phyloP scores from a whole-genome alignment of 257 asterid species.

The Nicotiana benthamiana region DNA sequence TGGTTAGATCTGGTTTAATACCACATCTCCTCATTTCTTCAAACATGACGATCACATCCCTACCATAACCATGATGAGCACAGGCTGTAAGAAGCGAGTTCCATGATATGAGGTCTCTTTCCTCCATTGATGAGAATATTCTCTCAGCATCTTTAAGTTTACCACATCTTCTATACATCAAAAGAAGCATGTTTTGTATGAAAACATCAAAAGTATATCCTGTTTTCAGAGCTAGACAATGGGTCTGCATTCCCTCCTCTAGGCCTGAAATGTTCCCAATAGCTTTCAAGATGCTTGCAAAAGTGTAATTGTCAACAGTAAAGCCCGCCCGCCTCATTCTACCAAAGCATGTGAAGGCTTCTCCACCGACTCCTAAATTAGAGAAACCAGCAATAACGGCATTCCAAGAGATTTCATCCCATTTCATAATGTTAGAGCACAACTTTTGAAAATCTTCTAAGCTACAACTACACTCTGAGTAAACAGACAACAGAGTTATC shows the following conservation, averaged over 20 bases:
- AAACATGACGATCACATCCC: slow-evolving; percentile 39
- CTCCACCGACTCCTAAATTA: slow-evolving; percentile 37
- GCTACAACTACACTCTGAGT: slow-evolving; percentile 41
- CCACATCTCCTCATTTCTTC: slow-evolving; percentile 42
- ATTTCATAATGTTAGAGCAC: slow-evolving; percentile 21
- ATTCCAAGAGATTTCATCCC: slow-evolving; percentile 64
- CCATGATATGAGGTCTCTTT: slow-evolving; percentile 54
- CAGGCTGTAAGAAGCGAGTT: slow-evolving; percentile 45
- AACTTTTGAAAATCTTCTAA: slow-evolving; percentile 27
- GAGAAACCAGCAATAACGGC: slow-evolving; percentile 57
- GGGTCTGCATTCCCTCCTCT: slow-evolving; percentile 44
- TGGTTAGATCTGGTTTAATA: slow-evolving; percentile 41
- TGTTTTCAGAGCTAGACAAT: slow-evolving; percentile 36
- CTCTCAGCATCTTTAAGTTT: slow-evolving; percentile 32
- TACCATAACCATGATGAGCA: slow-evolving; percentile 49
- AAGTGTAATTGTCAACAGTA: slow-evolving; percentile 33
- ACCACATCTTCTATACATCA: slow-evolving; percentile 69
- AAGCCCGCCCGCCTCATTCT: slow-evolving; percentile 36
- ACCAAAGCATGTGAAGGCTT: slow-evolving; percentile 37
- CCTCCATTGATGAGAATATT: slow-evolving; percentile 41
- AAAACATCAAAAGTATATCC: slow-evolving; percentile 22
- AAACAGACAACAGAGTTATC: slow-evolving; percentile 34
- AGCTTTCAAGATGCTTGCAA: slow-evolving; percentile 49
- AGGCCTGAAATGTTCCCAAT: slow-evolving; percentile 42
- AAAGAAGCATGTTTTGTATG: slow-evolving; percentile 46